Percentiles rank a stretch among this genome's conserved stretches.
These are phyloP conservation scores for Bretschneidera sinensis DNA, from an alignment of 345 rosid species.

Conservation along the genomic window DNA sequence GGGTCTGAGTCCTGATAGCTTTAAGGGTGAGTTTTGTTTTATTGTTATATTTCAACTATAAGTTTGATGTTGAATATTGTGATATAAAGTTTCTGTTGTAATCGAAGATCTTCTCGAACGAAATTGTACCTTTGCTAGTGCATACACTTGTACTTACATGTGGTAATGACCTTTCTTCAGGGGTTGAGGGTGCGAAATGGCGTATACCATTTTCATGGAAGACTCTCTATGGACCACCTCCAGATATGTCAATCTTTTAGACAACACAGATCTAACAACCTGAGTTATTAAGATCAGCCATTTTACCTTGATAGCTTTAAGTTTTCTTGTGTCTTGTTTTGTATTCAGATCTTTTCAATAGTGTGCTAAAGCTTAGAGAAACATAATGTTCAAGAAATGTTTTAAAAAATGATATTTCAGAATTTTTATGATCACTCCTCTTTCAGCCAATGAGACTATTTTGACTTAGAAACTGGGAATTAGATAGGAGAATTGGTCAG, in stretches of 20 bases:
- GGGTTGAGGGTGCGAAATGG: conserved; percentile 52
- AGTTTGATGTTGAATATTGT: not conserved
- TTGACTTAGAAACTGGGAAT: too few species aligned
- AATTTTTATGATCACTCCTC: too few species aligned
- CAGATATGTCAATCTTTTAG: conserved; percentile 76
- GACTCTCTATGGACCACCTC: conserved; percentile 85
- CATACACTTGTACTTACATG: not conserved
- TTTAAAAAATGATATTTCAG: too few species aligned
- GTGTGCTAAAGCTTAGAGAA: too few species aligned
- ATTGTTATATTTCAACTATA: not conserved
- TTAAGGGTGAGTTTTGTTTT: conserved; percentile 41
- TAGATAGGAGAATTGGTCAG: too few species aligned
- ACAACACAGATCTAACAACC: not conserved
- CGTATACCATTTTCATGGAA: conserved; percentile 74
- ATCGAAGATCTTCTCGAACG: too few species aligned
- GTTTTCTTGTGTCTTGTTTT: too few species aligned
- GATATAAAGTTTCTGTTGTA: too few species aligned
- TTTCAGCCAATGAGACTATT: too few species aligned
- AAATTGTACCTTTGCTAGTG: not conserved
- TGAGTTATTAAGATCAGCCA: not conserved
- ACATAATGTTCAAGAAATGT: too few species aligned
- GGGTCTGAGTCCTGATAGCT: conserved; percentile 34
- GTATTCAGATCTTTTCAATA: too few species aligned
- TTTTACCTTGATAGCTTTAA: too few species aligned
- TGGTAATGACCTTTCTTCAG: conserved; percentile 34